Percentiles rank a stretch among this genome's conserved stretches.
phyloP scores from a whole-genome alignment of 2,329 filamentous ascomycete genomes.

The Aspergillus pseudoviridinutans region DNA sequence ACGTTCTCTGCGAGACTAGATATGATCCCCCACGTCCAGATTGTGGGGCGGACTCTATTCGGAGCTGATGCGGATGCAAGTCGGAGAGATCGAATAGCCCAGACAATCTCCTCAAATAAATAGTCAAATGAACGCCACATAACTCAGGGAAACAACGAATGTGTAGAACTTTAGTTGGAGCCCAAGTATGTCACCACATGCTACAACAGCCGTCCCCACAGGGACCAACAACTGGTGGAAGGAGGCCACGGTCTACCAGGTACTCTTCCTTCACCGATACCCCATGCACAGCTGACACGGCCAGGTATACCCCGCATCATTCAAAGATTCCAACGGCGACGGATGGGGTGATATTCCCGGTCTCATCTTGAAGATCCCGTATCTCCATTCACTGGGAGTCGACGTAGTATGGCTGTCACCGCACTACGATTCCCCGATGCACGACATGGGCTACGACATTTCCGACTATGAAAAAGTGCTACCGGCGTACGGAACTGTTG shows the following conservation, averaged over 20 bases:
- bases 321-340: slow-evolving; percentile 55
- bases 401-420: slow-evolving; percentile 66
- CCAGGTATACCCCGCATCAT: slow-evolving; percentile 30
- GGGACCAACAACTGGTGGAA: slow-evolving; percentile 34
- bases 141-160: neutral
- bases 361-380: slow-evolving; percentile 59
- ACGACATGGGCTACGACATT: slow-evolving; percentile 69
- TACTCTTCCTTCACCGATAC: neutral
- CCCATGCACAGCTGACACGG: neutral
- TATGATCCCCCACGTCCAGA: too few species aligned
- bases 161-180: neutral
- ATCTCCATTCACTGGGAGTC: slow-evolving; percentile 58
- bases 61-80: slow-evolving; percentile 4
- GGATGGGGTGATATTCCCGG: slow-evolving; percentile 62
- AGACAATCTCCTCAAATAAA: neutral
- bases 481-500: slow-evolving; percentile 57
- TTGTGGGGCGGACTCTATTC: slow-evolving; percentile 21
- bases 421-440: slow-evolving; percentile 60
- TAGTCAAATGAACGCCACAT: neutral
- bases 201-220: slow-evolving; percentile 12
- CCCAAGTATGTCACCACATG: slow-evolving; percentile 15
- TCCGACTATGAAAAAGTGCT: slow-evolving; percentile 62
- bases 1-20: too few species aligned
- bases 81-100: neutral
- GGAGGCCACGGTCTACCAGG: slow-evolving; percentile 32